These are phyloP conservation scores for Penicillium pancosmium DNA, from an alignment of 495 filamentous ascomycete genomes.

Conservation along the genomic window DNA sequence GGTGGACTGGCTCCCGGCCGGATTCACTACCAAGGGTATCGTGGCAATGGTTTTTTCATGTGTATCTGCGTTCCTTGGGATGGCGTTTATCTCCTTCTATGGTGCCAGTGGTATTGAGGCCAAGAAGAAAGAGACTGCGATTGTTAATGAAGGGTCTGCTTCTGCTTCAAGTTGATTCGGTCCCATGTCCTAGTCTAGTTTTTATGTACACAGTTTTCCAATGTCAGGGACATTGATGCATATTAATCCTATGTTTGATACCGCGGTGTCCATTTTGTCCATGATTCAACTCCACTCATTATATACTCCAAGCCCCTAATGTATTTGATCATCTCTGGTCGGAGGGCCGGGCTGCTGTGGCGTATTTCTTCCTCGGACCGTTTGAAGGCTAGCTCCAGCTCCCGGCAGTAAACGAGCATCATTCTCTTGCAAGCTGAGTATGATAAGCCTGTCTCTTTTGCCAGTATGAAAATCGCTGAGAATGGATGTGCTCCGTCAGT, in stretches of 20 bases:
- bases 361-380: constrained; percentile 7
- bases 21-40: constrained; percentile 73
- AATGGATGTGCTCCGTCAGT: constrained; percentile 26
- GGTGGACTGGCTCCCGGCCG: constrained; percentile 61
- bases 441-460: constrained; percentile 24
- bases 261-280: constrained; percentile 28
- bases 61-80: constrained; percentile 71
- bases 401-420: constrained; percentile 25
- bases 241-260: constrained; percentile 15
- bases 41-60: constrained; percentile 74
- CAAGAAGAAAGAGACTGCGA: constrained; percentile 8
- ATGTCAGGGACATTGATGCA: not conserved
- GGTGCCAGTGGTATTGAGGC: constrained; percentile 36
- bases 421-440: constrained; percentile 24
- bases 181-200: not conserved
- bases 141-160: not conserved
- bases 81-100: constrained; percentile 70
- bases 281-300: constrained; percentile 27
- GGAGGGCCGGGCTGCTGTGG: not conserved
- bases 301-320: constrained; percentile 24
- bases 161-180: constrained; percentile 7
- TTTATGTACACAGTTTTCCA: not conserved
- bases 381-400: constrained; percentile 20
- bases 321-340: constrained; percentile 21
- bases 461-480: constrained; percentile 23